These are phyloP conservation scores for Corchorus olitorius DNA, from an alignment of 345 rosid genomes.

Conservation along the genomic window DNA sequence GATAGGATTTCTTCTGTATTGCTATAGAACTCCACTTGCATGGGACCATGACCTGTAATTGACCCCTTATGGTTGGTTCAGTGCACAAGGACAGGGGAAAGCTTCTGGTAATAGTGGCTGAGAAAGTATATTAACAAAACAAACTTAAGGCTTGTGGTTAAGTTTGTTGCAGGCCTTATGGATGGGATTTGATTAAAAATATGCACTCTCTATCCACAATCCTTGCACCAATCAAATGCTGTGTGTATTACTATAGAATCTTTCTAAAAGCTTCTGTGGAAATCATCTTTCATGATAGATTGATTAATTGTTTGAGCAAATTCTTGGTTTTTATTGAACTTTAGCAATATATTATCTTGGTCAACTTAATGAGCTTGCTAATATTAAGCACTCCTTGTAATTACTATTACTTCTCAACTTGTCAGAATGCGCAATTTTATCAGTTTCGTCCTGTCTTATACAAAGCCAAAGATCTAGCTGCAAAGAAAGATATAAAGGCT, in stretches of 20 bases:
- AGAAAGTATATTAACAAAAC: neutral
- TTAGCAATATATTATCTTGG: neutral
- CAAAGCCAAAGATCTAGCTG: slow-evolving; percentile 53
- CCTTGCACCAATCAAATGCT: too few species aligned
- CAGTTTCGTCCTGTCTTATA: slow-evolving; percentile 41
- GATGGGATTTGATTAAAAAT: too few species aligned
- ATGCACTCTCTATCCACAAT: too few species aligned
- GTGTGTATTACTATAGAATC: neutral
- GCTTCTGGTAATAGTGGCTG: neutral
- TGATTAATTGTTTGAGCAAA: neutral
- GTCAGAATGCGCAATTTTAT: slow-evolving; percentile 50
- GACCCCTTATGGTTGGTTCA: neutral
- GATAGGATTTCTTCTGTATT: neutral
- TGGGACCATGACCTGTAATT: neutral
- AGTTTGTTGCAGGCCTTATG: neutral
- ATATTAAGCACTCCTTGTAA: neutral
- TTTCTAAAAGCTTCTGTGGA: neutral
- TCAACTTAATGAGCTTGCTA: neutral
- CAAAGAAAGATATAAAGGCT: slow-evolving; percentile 47
- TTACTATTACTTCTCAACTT: neutral
- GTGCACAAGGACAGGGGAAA: slow-evolving; percentile 3
- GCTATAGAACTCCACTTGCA: neutral
- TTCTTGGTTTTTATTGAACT: neutral
- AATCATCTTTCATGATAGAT: neutral
- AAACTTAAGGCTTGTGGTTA: neutral